phyloP scores from a whole-genome alignment of 139 green algal species.

The Chlorella sorokiniana region DNA sequence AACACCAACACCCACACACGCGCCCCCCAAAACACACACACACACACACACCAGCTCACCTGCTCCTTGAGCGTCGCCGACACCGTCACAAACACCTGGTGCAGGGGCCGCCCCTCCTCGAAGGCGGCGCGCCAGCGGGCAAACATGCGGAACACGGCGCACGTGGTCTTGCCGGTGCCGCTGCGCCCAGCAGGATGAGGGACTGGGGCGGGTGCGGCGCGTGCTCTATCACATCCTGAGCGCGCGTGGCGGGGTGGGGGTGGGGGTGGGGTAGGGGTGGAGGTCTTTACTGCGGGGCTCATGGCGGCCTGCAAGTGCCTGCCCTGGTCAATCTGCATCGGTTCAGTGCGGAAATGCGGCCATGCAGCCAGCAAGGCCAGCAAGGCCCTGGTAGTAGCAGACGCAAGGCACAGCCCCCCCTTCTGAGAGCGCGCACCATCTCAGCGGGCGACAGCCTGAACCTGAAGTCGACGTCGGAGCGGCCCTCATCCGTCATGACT shows the following conservation, averaged over 20 bases:
- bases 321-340: not conserved
- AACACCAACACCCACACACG: not conserved
- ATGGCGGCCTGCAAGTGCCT: not conserved
- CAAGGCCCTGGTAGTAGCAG: not conserved
- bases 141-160: conserved; percentile 69
- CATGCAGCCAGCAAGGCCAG: too few relatives aligned
- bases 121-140: conserved; percentile 45
- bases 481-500: conserved; percentile 19
- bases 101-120: conserved; percentile 13
- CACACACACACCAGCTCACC: conserved; percentile 6
- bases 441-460: conserved; percentile 46
- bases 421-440: not conserved
- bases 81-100: conserved; percentile 73
- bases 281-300: not conserved
- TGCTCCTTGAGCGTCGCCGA: conserved; percentile 71
- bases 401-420: not conserved
- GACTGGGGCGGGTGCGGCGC: conserved; percentile 44
- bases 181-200: conserved; percentile 76
- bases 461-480: conserved; percentile 53
- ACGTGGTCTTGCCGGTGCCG: conserved; percentile 82
- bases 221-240: conserved; percentile 60
- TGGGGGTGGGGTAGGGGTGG: not conserved
- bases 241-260: not conserved
- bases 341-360: too few relatives aligned
- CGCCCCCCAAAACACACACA: not conserved